Percentiles rank a stretch among this genome's conserved stretches.
phyloP scores from a whole-genome alignment of 2,329 filamentous ascomycete species.

The Penicillium brevicompactum region DNA sequence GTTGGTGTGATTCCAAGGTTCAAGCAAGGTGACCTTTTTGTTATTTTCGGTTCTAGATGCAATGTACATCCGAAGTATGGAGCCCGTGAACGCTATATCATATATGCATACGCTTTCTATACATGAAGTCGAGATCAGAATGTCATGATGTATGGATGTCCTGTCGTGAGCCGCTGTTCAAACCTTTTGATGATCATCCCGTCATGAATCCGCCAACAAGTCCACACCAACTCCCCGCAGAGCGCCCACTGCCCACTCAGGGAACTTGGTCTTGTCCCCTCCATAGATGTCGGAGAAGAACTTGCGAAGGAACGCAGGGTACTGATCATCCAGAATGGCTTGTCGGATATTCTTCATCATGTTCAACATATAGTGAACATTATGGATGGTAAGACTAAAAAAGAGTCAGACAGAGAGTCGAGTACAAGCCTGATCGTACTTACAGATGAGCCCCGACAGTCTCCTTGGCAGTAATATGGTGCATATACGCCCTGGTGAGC shows the following conservation, averaged over 20 bases:
- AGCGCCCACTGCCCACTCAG: slow-evolving; percentile 81
- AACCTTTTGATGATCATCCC: background rate
- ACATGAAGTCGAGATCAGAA: background rate
- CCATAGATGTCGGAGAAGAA: slow-evolving; percentile 78
- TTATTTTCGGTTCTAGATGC: background rate
- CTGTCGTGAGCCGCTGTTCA: background rate
- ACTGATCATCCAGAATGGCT: slow-evolving; percentile 79
- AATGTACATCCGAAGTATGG: background rate
- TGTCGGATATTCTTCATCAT: slow-evolving; percentile 76
- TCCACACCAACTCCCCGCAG: slow-evolving; percentile 79
- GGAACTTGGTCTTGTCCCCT: slow-evolving; percentile 66
- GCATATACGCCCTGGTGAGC: slow-evolving; percentile 83
- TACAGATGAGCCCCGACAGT: slow-evolving; percentile 80
- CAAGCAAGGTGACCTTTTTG: background rate
- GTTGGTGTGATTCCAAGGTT: slow-evolving; percentile 4
- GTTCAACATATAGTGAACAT: slow-evolving; percentile 87
- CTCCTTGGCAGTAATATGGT: slow-evolving; percentile 92
- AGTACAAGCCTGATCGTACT: slow-evolving; percentile 16
- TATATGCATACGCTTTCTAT: background rate
- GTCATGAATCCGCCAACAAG: slow-evolving; percentile 50
- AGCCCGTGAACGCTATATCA: background rate
- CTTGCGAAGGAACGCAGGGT: slow-evolving; percentile 72
- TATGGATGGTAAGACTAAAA: slow-evolving; percentile 83
- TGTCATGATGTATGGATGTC: background rate
- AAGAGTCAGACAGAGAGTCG: slow-evolving; percentile 12